These are phyloP conservation scores for Phialophora macrospora DNA, from an alignment of 2,329 filamentous ascomycete species.

Conservation along the genomic window DNA sequence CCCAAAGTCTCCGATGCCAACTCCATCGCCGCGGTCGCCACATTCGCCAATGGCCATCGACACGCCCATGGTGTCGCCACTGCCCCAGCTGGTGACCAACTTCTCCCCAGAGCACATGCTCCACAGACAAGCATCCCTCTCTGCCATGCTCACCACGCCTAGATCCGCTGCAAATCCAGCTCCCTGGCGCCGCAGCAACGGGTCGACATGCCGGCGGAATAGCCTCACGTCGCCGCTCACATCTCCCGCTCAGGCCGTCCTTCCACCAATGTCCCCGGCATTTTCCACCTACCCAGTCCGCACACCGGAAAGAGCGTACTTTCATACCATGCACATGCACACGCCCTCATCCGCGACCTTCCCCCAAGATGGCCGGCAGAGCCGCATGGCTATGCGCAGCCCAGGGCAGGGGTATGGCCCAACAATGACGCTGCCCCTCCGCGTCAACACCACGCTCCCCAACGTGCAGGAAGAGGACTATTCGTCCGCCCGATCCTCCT, in stretches of 20 bases:
- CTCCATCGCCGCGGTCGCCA: conserved; percentile 26
- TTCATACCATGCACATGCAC: conserved; percentile 18
- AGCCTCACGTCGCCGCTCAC: conserved; percentile 26
- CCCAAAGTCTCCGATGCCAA: conserved; percentile 22
- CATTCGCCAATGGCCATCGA: conserved; percentile 17
- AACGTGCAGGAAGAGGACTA: conserved; percentile 11
- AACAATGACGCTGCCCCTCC: conserved; percentile 30
- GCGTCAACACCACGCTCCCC: conserved; percentile 29
- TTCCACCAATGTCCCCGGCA: conserved; percentile 10
- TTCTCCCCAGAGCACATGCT: conserved; percentile 13
- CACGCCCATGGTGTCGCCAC: conserved; percentile 2
- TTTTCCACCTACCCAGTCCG: conserved; percentile 1
- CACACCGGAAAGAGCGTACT: neutral
- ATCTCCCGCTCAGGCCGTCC: conserved; percentile 21
- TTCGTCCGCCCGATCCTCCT: conserved; percentile 9
- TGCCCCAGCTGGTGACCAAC: conserved; percentile 12
- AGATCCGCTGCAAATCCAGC: conserved; percentile 9
- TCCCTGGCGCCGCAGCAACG: conserved; percentile 9
- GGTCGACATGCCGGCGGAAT: conserved; percentile 26
- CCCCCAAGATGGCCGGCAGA: conserved; percentile 28
- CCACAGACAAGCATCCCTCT: conserved; percentile 8
- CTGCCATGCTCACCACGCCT: conserved; percentile 3
- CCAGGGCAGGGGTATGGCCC: conserved; percentile 14
- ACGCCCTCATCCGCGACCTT: conserved; percentile 1
- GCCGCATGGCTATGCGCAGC: conserved; percentile 30